These are phyloP conservation scores for Salix dunnii DNA, from an alignment of 345 rosid species.

Conservation along the genomic window DNA sequence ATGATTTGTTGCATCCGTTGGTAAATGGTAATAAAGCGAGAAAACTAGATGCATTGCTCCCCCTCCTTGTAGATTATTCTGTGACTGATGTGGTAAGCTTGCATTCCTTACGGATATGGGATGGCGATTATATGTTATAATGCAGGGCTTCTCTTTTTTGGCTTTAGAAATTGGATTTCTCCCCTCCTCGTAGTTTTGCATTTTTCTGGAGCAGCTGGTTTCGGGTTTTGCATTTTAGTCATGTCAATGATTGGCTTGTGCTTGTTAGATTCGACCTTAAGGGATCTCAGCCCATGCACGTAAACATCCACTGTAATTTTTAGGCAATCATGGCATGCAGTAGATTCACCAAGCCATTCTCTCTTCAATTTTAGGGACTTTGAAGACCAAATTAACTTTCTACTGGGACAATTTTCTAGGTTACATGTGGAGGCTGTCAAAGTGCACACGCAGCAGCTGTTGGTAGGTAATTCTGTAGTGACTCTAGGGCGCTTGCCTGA, in stretches of 20 bases:
- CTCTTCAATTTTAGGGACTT: constrained; percentile 11
- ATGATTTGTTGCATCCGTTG: constrained; percentile 84
- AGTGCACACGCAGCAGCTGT: constrained; percentile 89
- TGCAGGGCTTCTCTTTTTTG: background rate
- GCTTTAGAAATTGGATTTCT: background rate
- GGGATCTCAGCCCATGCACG: background rate
- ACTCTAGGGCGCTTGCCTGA: background rate
- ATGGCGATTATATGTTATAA: background rate
- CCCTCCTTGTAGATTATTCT: constrained; percentile 52
- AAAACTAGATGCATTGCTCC: constrained; percentile 77
- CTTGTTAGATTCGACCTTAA: background rate
- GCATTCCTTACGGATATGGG: constrained; percentile 6
- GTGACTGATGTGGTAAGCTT: constrained; percentile 82
- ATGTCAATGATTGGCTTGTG: background rate
- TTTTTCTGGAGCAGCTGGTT: background rate
- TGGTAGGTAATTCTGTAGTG: constrained; percentile 40
- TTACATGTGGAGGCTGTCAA: constrained; percentile 95
- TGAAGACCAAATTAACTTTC: constrained; percentile 25
- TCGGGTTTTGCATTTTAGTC: background rate
- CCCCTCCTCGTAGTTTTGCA: background rate
- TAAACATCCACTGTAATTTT: background rate
- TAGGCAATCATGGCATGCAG: background rate
- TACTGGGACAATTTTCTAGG: constrained; percentile 48
- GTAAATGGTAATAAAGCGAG: constrained; percentile 91
- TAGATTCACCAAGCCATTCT: background rate